A percentile compares a stretch with the other conserved stretches of the same genome.
phyloP scores from a whole-genome alignment of 352 stramenopile species.

The Phytophthora colocasiae region DNA sequence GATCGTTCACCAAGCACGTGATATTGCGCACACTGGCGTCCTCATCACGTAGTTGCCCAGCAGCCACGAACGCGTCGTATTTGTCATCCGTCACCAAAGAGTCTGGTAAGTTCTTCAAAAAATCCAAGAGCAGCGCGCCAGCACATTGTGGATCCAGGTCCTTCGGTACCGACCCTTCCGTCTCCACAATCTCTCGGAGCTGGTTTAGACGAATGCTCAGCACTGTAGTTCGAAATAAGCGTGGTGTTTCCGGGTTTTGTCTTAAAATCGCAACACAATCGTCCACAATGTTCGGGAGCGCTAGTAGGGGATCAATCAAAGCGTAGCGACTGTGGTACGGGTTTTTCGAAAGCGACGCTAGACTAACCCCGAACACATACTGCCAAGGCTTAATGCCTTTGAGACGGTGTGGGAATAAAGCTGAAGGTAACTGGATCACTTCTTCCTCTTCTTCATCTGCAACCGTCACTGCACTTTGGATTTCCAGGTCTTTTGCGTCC shows the following conservation, averaged over 20 bases:
- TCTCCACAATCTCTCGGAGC: conserved; percentile 80
- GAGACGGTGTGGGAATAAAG: conserved; percentile 73
- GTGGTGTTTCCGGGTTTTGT: conserved; percentile 64
- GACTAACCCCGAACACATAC: conserved; percentile 78
- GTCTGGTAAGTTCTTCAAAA: conserved; percentile 81
- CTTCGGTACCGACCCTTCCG: conserved; percentile 58
- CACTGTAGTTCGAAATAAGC: conserved; percentile 84
- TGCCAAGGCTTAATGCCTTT: conserved; percentile 87
- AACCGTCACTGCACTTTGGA: conserved; percentile 14
- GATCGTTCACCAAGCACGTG: conserved; percentile 78
- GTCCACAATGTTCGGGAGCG: conserved; percentile 79
- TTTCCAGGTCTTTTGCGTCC: conserved; percentile 21
- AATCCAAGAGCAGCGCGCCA: conserved; percentile 77
- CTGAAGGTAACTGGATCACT: conserved; percentile 55
- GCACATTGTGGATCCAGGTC: conserved; percentile 73
- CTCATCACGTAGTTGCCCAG: conserved; percentile 72
- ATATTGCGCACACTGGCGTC: conserved; percentile 82
- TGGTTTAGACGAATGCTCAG: conserved; percentile 74
- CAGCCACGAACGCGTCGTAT: conserved; percentile 84
- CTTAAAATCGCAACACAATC: conserved; percentile 81
- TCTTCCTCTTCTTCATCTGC: conserved; percentile 37
- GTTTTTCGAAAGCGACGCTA: conserved; percentile 81
- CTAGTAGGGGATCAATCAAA: conserved; percentile 75
- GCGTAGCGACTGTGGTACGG: conserved; percentile 83
- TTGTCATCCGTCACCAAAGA: conserved; percentile 79